Base-by-base conservation (phyloP, 169 alveolate species). In the Prorocentrum cordatum region DNA sequence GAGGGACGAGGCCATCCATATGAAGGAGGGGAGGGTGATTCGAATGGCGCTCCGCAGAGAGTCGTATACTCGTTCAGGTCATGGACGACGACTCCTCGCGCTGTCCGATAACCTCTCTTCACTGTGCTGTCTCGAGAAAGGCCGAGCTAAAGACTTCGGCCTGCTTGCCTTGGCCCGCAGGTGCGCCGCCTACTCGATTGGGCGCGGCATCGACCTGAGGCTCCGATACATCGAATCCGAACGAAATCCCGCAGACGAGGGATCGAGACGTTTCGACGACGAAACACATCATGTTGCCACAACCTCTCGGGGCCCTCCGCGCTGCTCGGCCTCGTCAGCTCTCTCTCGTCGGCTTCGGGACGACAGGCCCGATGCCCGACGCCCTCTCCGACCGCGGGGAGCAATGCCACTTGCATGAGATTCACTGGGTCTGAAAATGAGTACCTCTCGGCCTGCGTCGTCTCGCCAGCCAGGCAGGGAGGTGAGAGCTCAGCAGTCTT, bases 1-100 rank as follows among this genome's bases (percentile, higher is more conserved):
- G 2, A 39, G 27, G 6, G 4, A 27, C 26, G 83, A 70, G 29
- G 39, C 83, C 16, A 70, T 70, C 14, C 83, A 70, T 22, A 70
- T 70, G 83, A 70, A 70, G 26, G 83, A 70, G 14, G 83, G 66
- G 16, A 24, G 83, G n/a, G 83, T 70, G 38, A 64, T 64, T 0
- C 16, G 38, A 45, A 70, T 70, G 83, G 7, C 62, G 12, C 42
- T 70, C 0, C 26, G 83, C 0, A 36, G 83, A 1, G 82, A 38
- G 20, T 26, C n/a, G 1, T 2, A 20, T 12, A 3, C 18, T 3
- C 4, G 1, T 1, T 18, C 5, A 1, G 12, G 31, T 1, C 83
- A 70, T 27, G 83, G 83, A 2, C 0, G 7, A 0, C 42, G 83
- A 7, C 42, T 70, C 2, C 31, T 70, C 20, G 26, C 62, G 2